Evolutionary conservation across 2,329 filamentous ascomycete species (phyloP), one percentile per base, ranked within the genome.

Genomic region (Alternaria panax): DNA sequence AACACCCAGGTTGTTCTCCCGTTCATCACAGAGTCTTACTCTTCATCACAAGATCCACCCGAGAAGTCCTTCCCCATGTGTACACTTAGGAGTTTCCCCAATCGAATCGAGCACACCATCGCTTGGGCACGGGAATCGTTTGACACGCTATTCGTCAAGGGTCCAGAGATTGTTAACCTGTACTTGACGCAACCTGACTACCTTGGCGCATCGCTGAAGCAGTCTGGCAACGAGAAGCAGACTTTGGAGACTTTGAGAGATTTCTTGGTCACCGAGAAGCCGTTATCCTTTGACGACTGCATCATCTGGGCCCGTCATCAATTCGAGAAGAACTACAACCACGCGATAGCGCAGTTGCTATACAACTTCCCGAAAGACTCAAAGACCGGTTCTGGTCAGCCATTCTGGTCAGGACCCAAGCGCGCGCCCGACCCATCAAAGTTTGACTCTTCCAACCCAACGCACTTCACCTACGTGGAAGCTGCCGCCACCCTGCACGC

Each of bases 41-140:
- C 95, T 1, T 92, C 90, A 72, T 98, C 95, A 20, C 94, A 97
- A 77, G 96, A 99, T 77, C 95, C 95, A 1, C 95, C 95, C 0
- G 96, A 99, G 84, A 93, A 97, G 82, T 96, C 95, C 1, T 98
- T 99, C 85, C 95, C 95, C 0, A 98, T 98, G 93, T 99, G 95
- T 79, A 98, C 95, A 5, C 86, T 99, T 63, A 88, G 92, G 75
- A 97, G 93, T 80, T 99, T 99, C 84, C 95, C 95, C 59, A 99
- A 99, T 84, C 90, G 90, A 73, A 99, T 99, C 72, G 93, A 99
- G 81, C 95, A 99, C 80, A 98, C 95, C 0, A 99, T 99, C 77
- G 95, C 95, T 3, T 99, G 95, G 95, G 90, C 93, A 38, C 92
- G 96, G 72, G 95, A 98, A 78, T 86, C 97, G 66, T 99, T 99